These are phyloP conservation scores for Gilbertella persicaria DNA, from an alignment of 371 early-diverging fungal genomes.

Conservation along the genomic window DNA sequence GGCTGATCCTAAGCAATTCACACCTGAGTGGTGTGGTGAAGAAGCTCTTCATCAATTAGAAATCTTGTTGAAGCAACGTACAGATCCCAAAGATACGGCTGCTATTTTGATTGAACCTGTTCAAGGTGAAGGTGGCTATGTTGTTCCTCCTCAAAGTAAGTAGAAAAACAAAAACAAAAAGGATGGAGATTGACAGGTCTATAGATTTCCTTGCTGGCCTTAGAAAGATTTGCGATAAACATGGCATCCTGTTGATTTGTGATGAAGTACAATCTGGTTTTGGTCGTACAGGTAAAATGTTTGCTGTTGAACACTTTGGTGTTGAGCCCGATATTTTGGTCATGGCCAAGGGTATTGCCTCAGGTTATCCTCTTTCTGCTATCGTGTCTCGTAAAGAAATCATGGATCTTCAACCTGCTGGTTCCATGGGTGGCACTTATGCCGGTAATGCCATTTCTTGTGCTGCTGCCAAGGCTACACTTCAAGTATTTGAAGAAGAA, in stretches of 20 bases:
- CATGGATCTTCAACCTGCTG: conserved; percentile 49
- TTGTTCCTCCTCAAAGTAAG: conserved; percentile 45
- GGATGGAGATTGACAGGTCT: background rate
- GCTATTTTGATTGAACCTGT: conserved; percentile 82
- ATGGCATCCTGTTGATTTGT: conserved; percentile 43
- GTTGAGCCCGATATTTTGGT: conserved; percentile 55
- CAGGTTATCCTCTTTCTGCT: conserved; percentile 53
- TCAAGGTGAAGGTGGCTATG: conserved; percentile 87
- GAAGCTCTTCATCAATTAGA: conserved; percentile 53
- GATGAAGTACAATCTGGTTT: conserved; percentile 48
- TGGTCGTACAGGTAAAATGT: conserved; percentile 46
- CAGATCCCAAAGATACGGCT: conserved; percentile 59
- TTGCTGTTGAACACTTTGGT: conserved; percentile 48
- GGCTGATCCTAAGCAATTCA: conserved; percentile 40
- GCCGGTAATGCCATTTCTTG: conserved; percentile 53
- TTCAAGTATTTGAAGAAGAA: conserved; percentile 47
- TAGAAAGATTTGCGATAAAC: conserved; percentile 60
- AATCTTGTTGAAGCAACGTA: conserved; percentile 50
- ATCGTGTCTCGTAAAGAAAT: conserved; percentile 47
- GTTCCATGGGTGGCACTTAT: conserved; percentile 59
- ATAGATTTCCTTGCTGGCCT: conserved; percentile 63
- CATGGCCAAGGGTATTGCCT: conserved; percentile 61
- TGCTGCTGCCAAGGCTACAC: conserved; percentile 54
- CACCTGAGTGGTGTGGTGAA: conserved; percentile 47
- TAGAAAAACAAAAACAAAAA: background rate